Evolutionary conservation across 2,329 filamentous ascomycete species (phyloP).

Genomic region (Penicillium sclerotigenum): DNA sequence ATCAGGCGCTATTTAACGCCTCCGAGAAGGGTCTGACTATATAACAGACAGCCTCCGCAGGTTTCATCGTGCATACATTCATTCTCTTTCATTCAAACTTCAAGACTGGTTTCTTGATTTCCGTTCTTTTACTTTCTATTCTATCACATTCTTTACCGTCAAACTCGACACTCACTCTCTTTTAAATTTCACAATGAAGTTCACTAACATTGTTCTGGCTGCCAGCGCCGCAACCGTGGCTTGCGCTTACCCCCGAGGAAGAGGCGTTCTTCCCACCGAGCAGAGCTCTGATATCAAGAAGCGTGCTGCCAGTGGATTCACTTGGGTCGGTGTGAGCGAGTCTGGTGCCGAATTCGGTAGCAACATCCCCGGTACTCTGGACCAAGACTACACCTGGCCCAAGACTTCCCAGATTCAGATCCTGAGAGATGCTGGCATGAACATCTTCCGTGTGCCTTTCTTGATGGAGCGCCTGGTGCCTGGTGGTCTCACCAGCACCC

Average conservation of each 20-base stretch:
- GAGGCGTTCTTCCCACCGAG: conserved; percentile 18
- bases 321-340: conserved; percentile 23
- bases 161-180: conserved; percentile 27
- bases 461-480: conserved; percentile 27
- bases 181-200: conserved; percentile 26
- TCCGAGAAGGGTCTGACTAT: conserved; percentile 4
- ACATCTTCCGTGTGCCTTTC: conserved; percentile 28
- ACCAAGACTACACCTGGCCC: conserved; percentile 23
- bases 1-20: conserved; percentile 7
- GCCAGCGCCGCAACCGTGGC: conserved; percentile 30
- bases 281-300: conserved; percentile 22
- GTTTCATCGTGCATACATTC: conserved; percentile 8
- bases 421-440: conserved; percentile 23
- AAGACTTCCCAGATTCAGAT: conserved; percentile 22
- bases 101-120: conserved; percentile 26
- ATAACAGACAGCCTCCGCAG: conserved; percentile 3
- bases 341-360: conserved; percentile 19
- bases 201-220: conserved; percentile 29
- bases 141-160: conserved; percentile 19
- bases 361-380: conserved; percentile 15
- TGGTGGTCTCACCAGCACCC: conserved; percentile 17
- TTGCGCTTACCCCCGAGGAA: conserved; percentile 19
- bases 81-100: conserved; percentile 14
- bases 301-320: conserved; percentile 27
- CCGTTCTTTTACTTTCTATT: conserved; percentile 13